Percentiles rank a stretch among this genome's conserved stretches.
Conservation (phyloP, 2,329 filamentous ascomycete genomes). For the Aspergillus udagawae region DNA sequence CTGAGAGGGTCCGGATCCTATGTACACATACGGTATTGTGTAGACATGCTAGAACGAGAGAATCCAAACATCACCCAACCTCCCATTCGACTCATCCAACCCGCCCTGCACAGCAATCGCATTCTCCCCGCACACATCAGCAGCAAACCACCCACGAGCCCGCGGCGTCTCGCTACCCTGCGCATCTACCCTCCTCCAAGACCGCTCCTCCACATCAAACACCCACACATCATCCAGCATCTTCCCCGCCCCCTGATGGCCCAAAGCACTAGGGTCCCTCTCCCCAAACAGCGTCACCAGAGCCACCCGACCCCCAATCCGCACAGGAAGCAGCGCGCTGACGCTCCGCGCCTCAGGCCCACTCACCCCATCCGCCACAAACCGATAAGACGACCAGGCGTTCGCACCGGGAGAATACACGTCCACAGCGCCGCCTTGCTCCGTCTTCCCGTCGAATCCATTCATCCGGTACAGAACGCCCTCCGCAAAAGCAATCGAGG, state of each 20-base stretch:
- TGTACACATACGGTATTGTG: neutral
- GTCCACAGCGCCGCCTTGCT: slow-evolving; percentile 70
- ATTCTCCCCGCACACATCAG: slow-evolving; percentile 37
- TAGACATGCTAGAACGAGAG: neutral
- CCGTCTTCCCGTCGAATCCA: slow-evolving; percentile 67
- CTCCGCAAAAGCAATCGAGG: slow-evolving; percentile 61
- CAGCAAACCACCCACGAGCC: slow-evolving; percentile 53
- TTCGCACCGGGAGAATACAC: slow-evolving; percentile 45
- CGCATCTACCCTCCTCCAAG: slow-evolving; percentile 32
- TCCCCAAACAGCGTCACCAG: slow-evolving; percentile 54
- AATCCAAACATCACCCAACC: slow-evolving; percentile 50
- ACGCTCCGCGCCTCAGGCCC: slow-evolving; percentile 52
- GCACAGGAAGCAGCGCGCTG: slow-evolving; percentile 42
- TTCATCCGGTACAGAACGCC: slow-evolving; percentile 73
- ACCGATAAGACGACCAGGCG: slow-evolving; percentile 35
- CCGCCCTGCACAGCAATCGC: slow-evolving; percentile 49
- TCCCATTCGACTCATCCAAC: slow-evolving; percentile 49
- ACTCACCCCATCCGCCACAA: slow-evolving; percentile 38
- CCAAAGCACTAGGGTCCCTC: slow-evolving; percentile 49
- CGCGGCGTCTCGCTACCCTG: slow-evolving; percentile 29
- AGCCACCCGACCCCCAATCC: slow-evolving; percentile 29
- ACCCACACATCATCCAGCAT: slow-evolving; percentile 53
- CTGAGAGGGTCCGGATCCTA: too few relatives aligned
- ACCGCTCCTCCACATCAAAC: slow-evolving; percentile 34
- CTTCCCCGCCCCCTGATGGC: slow-evolving; percentile 54